These are phyloP conservation scores for Curvularia spicifera DNA, from an alignment of 2,329 filamentous ascomycete species.

Conservation along the genomic window DNA sequence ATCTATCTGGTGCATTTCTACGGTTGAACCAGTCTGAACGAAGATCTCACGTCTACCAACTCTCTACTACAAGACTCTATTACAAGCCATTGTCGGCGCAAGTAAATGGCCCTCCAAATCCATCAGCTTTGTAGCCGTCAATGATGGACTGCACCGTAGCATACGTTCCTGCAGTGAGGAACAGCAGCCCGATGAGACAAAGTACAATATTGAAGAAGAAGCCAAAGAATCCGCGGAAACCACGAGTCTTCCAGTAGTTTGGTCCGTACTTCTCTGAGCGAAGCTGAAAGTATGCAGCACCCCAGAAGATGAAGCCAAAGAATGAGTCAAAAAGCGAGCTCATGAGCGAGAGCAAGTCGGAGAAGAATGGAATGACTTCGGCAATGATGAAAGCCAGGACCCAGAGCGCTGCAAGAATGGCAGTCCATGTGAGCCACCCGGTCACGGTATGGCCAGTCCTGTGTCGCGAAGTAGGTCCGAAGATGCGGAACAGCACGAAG, in stretches of 20 bases:
- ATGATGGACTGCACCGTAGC: conserved; percentile 73
- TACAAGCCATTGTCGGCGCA: conserved; percentile 73
- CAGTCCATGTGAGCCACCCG: conserved; percentile 81
- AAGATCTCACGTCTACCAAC: neutral
- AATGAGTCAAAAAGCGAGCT: conserved; percentile 91
- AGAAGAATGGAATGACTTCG: conserved; percentile 93
- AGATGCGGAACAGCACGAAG: conserved; percentile 90
- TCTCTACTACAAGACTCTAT: neutral
- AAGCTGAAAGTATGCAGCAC: conserved; percentile 80
- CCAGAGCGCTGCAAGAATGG: conserved; percentile 78
- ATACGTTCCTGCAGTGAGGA: conserved; percentile 83
- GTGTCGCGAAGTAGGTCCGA: conserved; percentile 74
- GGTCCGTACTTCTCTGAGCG: conserved; percentile 67
- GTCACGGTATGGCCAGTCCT: conserved; percentile 79
- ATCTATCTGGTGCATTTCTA: neutral
- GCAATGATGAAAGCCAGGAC: conserved; percentile 90
- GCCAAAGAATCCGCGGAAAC: conserved; percentile 60
- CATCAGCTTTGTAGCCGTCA: conserved; percentile 69
- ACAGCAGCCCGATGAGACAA: conserved; percentile 78
- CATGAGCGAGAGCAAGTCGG: conserved; percentile 75
- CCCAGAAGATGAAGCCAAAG: conserved; percentile 97
- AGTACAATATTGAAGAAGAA: conserved; percentile 74
- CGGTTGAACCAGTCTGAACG: neutral
- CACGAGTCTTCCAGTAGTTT: conserved; percentile 60
- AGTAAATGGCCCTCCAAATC: conserved; percentile 74